phyloP scores from a whole-genome alignment of 768 basidiomycete species.

The Rhizopogon vesiculosus region DNA sequence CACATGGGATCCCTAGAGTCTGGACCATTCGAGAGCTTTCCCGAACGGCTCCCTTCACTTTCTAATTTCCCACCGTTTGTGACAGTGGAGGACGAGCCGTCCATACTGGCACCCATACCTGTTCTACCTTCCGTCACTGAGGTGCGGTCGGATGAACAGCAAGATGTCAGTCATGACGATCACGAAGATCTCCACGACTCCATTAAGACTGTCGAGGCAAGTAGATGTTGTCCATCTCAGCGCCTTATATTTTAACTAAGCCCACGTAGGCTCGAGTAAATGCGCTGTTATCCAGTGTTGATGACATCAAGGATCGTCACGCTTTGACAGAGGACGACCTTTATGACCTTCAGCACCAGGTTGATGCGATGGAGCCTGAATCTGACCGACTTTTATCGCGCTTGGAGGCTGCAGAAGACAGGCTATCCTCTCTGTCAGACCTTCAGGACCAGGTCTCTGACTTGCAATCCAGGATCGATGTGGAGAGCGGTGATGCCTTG shows the following conservation, averaged over 20 bases:
- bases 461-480: constrained; percentile 18
- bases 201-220: constrained; percentile 19
- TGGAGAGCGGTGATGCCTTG: constrained; percentile 1
- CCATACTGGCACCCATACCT: neutral
- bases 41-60: neutral
- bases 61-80: neutral
- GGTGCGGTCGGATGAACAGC: neutral
- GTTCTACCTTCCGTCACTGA: neutral
- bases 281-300: constrained; percentile 14
- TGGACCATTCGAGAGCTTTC: neutral
- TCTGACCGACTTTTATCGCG: constrained; percentile 25
- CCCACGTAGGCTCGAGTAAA: constrained; percentile 19
- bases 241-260: neutral
- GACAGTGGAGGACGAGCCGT: neutral
- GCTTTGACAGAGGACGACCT: constrained; percentile 24
- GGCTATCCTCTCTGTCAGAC: constrained; percentile 24
- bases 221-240: neutral
- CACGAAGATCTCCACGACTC: constrained; percentile 1
- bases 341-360: constrained; percentile 28
- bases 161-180: neutral
- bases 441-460: constrained; percentile 20
- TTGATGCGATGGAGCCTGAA: constrained; percentile 35
- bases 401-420: constrained; percentile 22
- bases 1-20: neutral
- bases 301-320: constrained; percentile 20